These are phyloP conservation scores for Fusarium tuaranense DNA, from an alignment of 2,329 filamentous ascomycete genomes.

Conservation along the genomic window DNA sequence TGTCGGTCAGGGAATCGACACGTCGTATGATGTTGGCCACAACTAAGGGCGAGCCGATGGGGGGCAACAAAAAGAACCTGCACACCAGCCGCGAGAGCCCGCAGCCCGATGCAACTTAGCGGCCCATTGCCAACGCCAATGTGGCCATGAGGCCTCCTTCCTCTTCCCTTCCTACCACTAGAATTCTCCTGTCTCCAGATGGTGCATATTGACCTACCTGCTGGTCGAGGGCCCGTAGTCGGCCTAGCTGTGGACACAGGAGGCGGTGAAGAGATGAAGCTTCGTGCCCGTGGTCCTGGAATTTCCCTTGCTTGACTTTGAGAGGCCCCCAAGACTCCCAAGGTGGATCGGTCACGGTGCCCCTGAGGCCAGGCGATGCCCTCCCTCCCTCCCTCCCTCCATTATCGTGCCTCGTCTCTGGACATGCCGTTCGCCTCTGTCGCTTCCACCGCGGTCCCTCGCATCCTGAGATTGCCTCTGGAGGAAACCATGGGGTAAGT, in stretches of 20 bases:
- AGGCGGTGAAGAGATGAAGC: conserved; percentile 44
- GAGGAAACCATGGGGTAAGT: conserved; percentile 7
- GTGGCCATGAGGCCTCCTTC: conserved; percentile 39
- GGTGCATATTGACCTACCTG: conserved; percentile 40
- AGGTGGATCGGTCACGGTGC: too few relatives aligned
- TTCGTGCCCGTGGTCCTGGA: conserved; percentile 33
- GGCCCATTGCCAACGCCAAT: conserved; percentile 42
- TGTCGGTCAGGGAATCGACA: conserved; percentile 16
- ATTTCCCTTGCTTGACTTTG: conserved; percentile 39
- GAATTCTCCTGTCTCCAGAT: conserved; percentile 23
- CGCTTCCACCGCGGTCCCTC: conserved; percentile 19
- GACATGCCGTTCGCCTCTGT: conserved; percentile 8
- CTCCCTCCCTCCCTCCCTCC: background rate
- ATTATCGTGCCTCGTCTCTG: conserved; percentile 26
- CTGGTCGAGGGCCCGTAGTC: conserved; percentile 29
- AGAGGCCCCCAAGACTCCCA: conserved; percentile 28
- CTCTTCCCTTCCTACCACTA: conserved; percentile 37
- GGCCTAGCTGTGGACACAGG: conserved; percentile 36
- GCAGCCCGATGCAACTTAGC: conserved; percentile 42
- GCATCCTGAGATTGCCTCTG: conserved; percentile 16
- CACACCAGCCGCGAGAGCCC: conserved; percentile 42
- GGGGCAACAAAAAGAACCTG: conserved; percentile 31
- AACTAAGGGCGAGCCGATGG: conserved; percentile 30
- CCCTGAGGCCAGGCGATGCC: too few relatives aligned
- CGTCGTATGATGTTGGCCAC: conserved; percentile 40